These are phyloP conservation scores for Pseudogymnoascus sp. DNA, from an alignment of 2,329 filamentous ascomycete species.

Conservation along the genomic window DNA sequence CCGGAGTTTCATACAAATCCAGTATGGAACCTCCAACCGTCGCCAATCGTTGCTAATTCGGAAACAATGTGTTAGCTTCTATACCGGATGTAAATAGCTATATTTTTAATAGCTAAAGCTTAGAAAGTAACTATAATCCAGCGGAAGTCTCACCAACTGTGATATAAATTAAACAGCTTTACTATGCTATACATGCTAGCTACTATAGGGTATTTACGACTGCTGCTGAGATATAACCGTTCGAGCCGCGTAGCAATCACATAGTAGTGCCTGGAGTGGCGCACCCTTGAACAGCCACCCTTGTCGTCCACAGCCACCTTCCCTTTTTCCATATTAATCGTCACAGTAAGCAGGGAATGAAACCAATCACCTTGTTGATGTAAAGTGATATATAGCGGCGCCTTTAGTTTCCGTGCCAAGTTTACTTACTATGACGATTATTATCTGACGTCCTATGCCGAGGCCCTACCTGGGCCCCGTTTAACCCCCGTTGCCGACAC, in stretches of 20 bases:
- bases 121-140: not conserved
- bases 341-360: not conserved
- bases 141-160: no score
- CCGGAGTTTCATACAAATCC: no score
- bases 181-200: not conserved
- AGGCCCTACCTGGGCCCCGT: not conserved
- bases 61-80: not conserved
- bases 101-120: not conserved
- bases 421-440: not conserved
- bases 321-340: not conserved
- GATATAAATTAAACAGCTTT: not conserved
- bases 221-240: not conserved
- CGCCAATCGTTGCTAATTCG: not conserved
- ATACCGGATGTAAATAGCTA: not conserved
- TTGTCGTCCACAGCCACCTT: not conserved
- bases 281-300: not conserved
- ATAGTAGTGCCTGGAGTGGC: not conserved
- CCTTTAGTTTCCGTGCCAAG: not conserved
- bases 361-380: not conserved
- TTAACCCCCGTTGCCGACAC: not conserved
- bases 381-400: not conserved
- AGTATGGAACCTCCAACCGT: not conserved
- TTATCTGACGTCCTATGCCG: not conserved
- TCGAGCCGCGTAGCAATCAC: not conserved
- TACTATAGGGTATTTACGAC: not conserved